phyloP scores from a whole-genome alignment of 768 basidiomycete genomes.

The Pisolithus orientalis region DNA sequence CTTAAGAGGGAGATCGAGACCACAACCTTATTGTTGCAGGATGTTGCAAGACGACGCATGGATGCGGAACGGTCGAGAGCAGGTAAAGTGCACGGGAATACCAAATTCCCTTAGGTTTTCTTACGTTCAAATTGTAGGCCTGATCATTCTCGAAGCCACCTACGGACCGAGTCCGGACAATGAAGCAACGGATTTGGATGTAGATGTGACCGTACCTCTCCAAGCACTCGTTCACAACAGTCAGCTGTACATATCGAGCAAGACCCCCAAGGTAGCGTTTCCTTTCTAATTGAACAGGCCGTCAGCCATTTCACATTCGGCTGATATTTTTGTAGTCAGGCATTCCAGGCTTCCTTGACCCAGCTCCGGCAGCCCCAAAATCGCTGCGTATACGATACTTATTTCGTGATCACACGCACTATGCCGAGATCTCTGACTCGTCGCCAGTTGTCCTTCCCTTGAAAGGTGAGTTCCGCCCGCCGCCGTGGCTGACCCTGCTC shows the following conservation, averaged over 20 bases:
- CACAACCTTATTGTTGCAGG: constrained; percentile 55
- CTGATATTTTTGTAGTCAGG: constrained; percentile 40
- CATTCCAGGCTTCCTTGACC: constrained; percentile 86
- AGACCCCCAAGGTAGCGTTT: constrained; percentile 58
- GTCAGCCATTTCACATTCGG: not conserved
- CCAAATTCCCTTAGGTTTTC: constrained; percentile 5
- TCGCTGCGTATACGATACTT: constrained; percentile 65
- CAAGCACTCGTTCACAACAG: constrained; percentile 78
- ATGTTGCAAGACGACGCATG: constrained; percentile 58
- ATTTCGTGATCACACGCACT: constrained; percentile 70
- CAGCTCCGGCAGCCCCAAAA: constrained; percentile 69
- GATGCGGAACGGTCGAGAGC: constrained; percentile 58
- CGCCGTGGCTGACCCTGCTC: not conserved
- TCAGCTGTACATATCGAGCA: constrained; percentile 72
- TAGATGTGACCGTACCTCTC: constrained; percentile 77
- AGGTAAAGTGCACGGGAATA: constrained; percentile 38
- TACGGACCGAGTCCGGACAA: constrained; percentile 57
- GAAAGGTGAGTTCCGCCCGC: constrained; percentile 47
- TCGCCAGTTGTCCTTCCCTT: constrained; percentile 67
- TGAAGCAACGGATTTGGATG: constrained; percentile 46
- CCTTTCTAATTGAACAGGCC: not conserved
- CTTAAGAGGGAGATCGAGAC: constrained; percentile 59
- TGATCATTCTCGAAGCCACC: constrained; percentile 69
- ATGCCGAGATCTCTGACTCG: constrained; percentile 70
- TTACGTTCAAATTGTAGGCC: constrained; percentile 38